Evolutionary conservation across 371 early-diverging fungal species (phyloP).

Genomic region (Actinomortierella wolfii): DNA sequence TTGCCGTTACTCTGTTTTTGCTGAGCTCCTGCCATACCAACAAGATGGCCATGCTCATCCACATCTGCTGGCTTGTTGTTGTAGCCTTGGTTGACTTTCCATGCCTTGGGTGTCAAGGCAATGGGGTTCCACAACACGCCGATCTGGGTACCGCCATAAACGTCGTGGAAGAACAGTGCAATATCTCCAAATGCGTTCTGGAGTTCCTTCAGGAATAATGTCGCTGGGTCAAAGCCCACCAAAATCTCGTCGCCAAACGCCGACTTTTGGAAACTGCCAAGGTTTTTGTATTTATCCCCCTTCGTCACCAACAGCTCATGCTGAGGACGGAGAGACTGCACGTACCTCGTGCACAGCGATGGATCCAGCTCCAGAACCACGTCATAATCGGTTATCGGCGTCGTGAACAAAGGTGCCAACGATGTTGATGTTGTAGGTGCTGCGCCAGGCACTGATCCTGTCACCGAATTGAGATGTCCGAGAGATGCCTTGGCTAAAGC

Average conservation of each 20-base stretch:
- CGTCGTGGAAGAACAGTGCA: constrained; percentile 73
- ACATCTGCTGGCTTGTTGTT: constrained; percentile 65
- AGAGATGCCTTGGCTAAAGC: constrained; percentile 69
- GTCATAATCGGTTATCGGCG: constrained; percentile 73
- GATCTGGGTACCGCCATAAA: constrained; percentile 78
- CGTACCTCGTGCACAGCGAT: constrained; percentile 61
- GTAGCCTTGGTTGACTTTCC: constrained; percentile 70
- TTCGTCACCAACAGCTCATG: constrained; percentile 48
- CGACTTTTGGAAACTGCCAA: constrained; percentile 33
- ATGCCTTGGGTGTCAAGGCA: constrained; percentile 56
- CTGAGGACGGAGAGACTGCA: constrained; percentile 58
- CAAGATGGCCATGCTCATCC: constrained; percentile 57
- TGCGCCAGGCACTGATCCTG: constrained; percentile 9
- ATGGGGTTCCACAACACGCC: constrained; percentile 75
- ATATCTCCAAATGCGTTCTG: constrained; percentile 57
- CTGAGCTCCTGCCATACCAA: constrained; percentile 10
- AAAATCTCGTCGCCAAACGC: constrained; percentile 50
- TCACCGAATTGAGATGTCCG: constrained; percentile 45
- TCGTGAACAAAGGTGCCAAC: constrained; percentile 64
- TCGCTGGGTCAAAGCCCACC: constrained; percentile 69
- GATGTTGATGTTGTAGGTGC: constrained; percentile 28
- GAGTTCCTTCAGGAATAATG: constrained; percentile 64
- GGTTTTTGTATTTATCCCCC: constrained; percentile 46
- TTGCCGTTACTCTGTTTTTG: no score
- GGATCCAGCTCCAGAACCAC: constrained; percentile 66